Evolutionary conservation across 352 stramenopile species (phyloP).

Genomic region (Pythium apleroticum): DNA sequence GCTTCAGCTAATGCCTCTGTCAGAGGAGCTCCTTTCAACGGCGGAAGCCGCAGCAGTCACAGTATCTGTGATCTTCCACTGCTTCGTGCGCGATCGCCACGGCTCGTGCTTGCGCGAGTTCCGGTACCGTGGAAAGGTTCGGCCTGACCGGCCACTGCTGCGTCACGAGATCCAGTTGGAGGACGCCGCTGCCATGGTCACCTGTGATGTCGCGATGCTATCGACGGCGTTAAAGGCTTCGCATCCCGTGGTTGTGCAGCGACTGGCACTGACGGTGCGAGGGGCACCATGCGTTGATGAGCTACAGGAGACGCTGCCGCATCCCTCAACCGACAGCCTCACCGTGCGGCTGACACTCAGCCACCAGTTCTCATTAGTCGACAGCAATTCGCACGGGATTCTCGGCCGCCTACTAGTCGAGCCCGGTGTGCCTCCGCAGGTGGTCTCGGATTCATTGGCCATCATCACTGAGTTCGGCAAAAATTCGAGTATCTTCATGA

Average conservation of each 20-base stretch:
- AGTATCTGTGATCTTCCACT: slow-evolving; percentile 17
- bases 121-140: slow-evolving; percentile 15
- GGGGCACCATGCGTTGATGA: background rate
- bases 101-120: slow-evolving; percentile 20
- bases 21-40: background rate
- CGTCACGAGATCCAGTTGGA: slow-evolving; percentile 15
- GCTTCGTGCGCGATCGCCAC: background rate
- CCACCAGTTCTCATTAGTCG: background rate
- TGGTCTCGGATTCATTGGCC: slow-evolving; percentile 20
- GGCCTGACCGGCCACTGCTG: background rate
- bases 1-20: background rate
- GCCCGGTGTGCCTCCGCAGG: background rate
- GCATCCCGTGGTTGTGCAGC: background rate
- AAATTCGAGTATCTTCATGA: slow-evolving; percentile 29
- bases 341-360: background rate
- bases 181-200: background rate
- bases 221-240: background rate
- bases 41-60: background rate
- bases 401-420: slow-evolving; percentile 25
- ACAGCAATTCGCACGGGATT: slow-evolving; percentile 1
- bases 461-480: slow-evolving; percentile 35
- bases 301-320: background rate
- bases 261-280: background rate
- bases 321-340: background rate
- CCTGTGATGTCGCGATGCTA: slow-evolving; percentile 8